Conservation (phyloP, 768 basidiomycete genomes). For the Boletus insuetus region DNA sequence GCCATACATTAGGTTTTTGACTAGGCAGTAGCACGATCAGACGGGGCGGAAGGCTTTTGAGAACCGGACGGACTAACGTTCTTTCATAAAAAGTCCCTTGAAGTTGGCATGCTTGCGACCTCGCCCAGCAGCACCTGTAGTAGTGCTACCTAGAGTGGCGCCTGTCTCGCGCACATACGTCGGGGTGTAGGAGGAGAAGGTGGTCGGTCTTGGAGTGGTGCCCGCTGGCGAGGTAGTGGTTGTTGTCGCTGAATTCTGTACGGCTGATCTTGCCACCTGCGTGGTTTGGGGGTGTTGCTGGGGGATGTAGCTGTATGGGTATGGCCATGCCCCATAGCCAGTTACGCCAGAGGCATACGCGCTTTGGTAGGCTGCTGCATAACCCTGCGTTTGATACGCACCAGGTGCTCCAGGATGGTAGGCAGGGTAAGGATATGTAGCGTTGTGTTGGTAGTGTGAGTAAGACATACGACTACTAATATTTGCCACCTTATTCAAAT, state of each 20-base stretch:
- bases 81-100: conserved; percentile 78
- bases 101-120: conserved; percentile 65
- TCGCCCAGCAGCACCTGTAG: conserved; percentile 43
- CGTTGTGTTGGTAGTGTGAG: conserved; percentile 35
- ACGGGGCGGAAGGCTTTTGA: conserved; percentile 3
- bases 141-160: conserved; percentile 33
- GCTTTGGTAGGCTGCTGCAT: conserved; percentile 42
- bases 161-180: conserved; percentile 48
- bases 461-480: conserved; percentile 26
- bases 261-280: conserved; percentile 29
- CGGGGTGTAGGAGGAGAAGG: conserved; percentile 58
- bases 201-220: conserved; percentile 39
- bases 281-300: conserved; percentile 34
- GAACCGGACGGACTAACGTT: conserved; percentile 49
- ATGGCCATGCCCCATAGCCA: conserved; percentile 68
- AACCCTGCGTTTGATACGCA: conserved; percentile 48
- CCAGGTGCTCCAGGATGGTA: conserved; percentile 51
- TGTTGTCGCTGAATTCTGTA: conserved; percentile 29
- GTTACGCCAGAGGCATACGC: conserved; percentile 64
- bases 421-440: conserved; percentile 60
- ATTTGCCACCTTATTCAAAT: neutral
- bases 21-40: conserved; percentile 37
- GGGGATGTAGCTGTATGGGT: conserved; percentile 60
- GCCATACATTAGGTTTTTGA: conserved; percentile 86
- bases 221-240: conserved; percentile 30